Evolutionary conservation across 2,329 filamentous ascomycete species (phyloP).

Genomic region (Neonectria neomacrospora): DNA sequence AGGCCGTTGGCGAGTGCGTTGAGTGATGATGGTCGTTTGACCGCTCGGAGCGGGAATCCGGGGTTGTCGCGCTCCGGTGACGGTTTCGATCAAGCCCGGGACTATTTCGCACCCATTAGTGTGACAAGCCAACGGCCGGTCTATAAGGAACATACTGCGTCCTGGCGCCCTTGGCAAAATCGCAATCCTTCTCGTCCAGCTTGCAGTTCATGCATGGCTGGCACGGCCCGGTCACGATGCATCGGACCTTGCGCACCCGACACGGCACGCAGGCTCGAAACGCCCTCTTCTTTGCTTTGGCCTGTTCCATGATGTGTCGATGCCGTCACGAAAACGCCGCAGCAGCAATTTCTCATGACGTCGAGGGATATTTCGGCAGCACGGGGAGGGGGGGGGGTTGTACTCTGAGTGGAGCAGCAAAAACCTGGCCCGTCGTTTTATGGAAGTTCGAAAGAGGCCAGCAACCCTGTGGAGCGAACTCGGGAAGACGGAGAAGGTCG

Average conservation of each 20-base stretch:
- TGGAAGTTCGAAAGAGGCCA: background rate
- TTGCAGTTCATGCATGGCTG: constrained; percentile 43
- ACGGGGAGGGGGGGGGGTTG: background rate
- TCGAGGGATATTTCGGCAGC: constrained; percentile 9
- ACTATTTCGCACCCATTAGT: constrained; percentile 12
- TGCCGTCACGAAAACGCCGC: background rate
- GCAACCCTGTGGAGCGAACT: background rate
- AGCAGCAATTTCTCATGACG: background rate
- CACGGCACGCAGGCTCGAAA: constrained; percentile 40
- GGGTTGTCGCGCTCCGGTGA: background rate
- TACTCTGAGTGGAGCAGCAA: constrained; percentile 19
- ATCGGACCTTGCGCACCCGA: constrained; percentile 39
- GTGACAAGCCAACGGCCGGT: background rate
- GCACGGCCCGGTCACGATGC: constrained; percentile 37
- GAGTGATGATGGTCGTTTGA: constrained; percentile 6
- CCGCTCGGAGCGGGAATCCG: constrained; percentile 9
- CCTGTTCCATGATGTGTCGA: constrained; percentile 19
- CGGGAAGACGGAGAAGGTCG: constrained; percentile 1
- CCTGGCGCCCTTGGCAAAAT: constrained; percentile 35
- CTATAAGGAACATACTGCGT: constrained; percentile 19
- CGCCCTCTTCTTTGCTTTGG: constrained; percentile 35
- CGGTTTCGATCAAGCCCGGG: constrained; percentile 6
- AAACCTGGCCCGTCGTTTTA: constrained; percentile 6
- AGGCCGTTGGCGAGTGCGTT: constrained; percentile 2
- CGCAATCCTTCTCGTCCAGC: constrained; percentile 41